Percentiles rank a stretch among this genome's conserved stretches.
Conservation (phyloP, 2,329 filamentous ascomycete genomes). For the Penicillium fuscoglaucum region DNA sequence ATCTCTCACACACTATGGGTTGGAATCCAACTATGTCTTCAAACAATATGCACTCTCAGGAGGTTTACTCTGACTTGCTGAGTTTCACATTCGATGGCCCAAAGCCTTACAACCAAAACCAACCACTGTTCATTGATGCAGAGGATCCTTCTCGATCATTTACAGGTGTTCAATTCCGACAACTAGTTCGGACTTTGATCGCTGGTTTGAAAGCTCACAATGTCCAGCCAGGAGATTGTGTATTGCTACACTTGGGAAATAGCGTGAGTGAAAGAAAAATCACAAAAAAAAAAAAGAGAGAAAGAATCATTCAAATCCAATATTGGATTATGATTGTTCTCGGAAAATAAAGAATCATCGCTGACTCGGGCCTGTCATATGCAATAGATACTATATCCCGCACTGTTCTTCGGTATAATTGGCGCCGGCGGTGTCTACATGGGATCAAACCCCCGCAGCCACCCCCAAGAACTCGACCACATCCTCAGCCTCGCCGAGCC, state of each 20-base stretch:
- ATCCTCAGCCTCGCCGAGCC: slow-evolving; percentile 47
- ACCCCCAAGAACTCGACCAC: slow-evolving; percentile 49
- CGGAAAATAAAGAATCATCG: slow-evolving; percentile 8
- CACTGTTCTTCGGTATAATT: slow-evolving; percentile 43
- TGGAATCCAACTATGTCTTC: slow-evolving; percentile 11
- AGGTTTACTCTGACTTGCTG: slow-evolving; percentile 42
- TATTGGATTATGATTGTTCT: not conserved
- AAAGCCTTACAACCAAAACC: slow-evolving; percentile 36
- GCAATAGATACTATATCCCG: slow-evolving; percentile 41
- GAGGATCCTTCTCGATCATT: slow-evolving; percentile 40
- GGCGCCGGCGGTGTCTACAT: slow-evolving; percentile 52
- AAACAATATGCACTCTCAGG: slow-evolving; percentile 9
- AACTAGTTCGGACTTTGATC: slow-evolving; percentile 41
- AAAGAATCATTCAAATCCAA: not conserved
- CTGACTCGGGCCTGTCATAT: slow-evolving; percentile 17
- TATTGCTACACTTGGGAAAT: slow-evolving; percentile 46
- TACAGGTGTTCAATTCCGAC: slow-evolving; percentile 36
- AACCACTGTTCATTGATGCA: slow-evolving; percentile 47
- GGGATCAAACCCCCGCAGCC: slow-evolving; percentile 54
- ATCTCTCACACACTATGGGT: not conserved
- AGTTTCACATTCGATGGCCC: slow-evolving; percentile 44
- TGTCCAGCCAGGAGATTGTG: slow-evolving; percentile 45
- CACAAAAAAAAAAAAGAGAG: too few species aligned
- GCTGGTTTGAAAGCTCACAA: slow-evolving; percentile 43
- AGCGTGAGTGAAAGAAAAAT: slow-evolving; percentile 34